Evolutionary conservation across 768 basidiomycete species (phyloP).

Genomic region (Calocera viscosa): DNA sequence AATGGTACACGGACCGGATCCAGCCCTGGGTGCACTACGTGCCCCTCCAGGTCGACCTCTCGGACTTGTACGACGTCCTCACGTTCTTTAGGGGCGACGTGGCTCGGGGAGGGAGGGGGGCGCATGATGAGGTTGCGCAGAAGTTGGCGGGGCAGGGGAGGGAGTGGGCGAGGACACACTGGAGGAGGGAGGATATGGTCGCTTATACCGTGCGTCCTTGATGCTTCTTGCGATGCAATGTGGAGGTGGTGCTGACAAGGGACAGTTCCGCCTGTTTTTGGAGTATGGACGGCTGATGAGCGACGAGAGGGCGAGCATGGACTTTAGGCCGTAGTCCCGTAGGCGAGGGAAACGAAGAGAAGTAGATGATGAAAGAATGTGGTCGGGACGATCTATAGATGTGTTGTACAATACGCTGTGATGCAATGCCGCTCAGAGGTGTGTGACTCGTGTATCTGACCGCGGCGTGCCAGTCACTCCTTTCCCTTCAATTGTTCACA

Average conservation of each 20-base stretch:
- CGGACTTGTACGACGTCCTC: slow-evolving; percentile 31
- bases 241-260: neutral
- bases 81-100: slow-evolving; percentile 23
- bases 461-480: too few species aligned
- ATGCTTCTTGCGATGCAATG: neutral
- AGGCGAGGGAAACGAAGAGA: neutral
- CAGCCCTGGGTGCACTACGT: slow-evolving; percentile 66
- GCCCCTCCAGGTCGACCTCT: slow-evolving; percentile 38
- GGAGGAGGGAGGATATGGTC: slow-evolving; percentile 27
- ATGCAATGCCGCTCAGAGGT: too few species aligned
- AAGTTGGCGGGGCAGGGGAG: slow-evolving; percentile 23
- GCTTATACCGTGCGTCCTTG: slow-evolving; percentile 23
- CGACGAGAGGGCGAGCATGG: slow-evolving; percentile 11
- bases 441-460: too few species aligned
- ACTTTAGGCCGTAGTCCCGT: slow-evolving; percentile 11
- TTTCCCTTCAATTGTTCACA: too few species aligned
- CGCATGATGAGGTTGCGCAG: slow-evolving; percentile 24
- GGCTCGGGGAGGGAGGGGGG: slow-evolving; percentile 15
- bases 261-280: slow-evolving; percentile 19
- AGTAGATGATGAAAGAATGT: neutral
- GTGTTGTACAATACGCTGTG: too few species aligned
- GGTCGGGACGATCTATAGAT: neutral
- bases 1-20: slow-evolving; percentile 52
- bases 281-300: slow-evolving; percentile 20
- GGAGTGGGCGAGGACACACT: slow-evolving; percentile 23